Percentiles rank a stretch among this genome's conserved stretches.
phyloP scores from a whole-genome alignment of 768 basidiomycete genomes.

The Auriscalpium microsporum region DNA sequence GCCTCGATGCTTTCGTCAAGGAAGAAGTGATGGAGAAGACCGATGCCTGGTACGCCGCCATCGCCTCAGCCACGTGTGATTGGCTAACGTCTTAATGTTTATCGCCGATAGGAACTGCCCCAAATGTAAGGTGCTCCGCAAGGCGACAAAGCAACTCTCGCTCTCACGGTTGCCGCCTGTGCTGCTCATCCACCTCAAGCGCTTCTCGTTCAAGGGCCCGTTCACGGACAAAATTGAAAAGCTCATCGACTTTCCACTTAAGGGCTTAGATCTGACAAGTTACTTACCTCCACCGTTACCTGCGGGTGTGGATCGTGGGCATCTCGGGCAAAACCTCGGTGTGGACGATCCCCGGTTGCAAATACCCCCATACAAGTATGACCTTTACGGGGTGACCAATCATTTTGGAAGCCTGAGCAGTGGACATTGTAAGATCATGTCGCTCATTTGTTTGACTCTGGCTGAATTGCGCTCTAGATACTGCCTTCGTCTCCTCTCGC shows the following conservation, averaged over 20 bases:
- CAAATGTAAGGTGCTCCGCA: conserved; percentile 80
- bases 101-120: conserved; percentile 77
- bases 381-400: conserved; percentile 92
- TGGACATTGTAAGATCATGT: conserved; percentile 76
- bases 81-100: not conserved
- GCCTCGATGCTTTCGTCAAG: conserved; percentile 85
- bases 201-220: conserved; percentile 83
- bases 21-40: conserved; percentile 86
- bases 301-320: conserved; percentile 45
- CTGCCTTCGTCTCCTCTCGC: conserved; percentile 80
- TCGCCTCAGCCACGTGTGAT: not conserved
- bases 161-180: conserved; percentile 91
- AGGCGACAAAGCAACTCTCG: conserved; percentile 79
- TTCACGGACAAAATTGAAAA: conserved; percentile 98
- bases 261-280: conserved; percentile 53
- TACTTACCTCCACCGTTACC: conserved; percentile 81
- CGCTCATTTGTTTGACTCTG: not conserved
- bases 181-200: conserved; percentile 84
- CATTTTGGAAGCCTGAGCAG: conserved; percentile 91
- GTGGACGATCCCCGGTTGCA: conserved; percentile 71
- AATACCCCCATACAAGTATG: conserved; percentile 85
- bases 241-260: conserved; percentile 79
- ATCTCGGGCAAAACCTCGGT: conserved; percentile 23
- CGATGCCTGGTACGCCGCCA: conserved; percentile 73
- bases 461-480: conserved; percentile 46